These are phyloP conservation scores for Chlorella variabilis DNA, from an alignment of 163 green algal genomes.

Conservation along the genomic window DNA sequence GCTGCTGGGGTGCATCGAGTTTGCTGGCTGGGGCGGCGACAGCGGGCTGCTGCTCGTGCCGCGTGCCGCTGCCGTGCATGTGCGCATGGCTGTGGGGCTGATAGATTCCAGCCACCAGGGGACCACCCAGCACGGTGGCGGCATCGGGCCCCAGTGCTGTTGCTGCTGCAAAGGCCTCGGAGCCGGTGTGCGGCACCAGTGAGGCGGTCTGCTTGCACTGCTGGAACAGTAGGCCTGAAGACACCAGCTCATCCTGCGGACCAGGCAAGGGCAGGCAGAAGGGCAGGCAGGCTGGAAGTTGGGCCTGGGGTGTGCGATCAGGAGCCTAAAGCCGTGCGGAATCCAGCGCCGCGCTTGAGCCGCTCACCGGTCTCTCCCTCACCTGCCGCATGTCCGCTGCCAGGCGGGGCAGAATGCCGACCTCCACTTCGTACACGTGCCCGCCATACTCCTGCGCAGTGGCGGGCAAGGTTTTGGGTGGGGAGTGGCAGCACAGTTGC, in stretches of 20 bases:
- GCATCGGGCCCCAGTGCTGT: not conserved
- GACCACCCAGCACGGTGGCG: not conserved
- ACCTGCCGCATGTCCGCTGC: conserved; percentile 7
- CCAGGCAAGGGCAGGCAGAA: not conserved
- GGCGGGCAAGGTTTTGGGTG: no score
- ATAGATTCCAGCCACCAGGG: not conserved
- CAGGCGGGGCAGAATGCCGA: conserved; percentile 3
- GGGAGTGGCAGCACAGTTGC: no score
- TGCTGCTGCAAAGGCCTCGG: not conserved
- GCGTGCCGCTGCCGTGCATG: no score
- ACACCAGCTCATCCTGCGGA: conserved; percentile 19
- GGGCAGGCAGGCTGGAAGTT: not conserved
- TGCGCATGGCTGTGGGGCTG: not conserved
- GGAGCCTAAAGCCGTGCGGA: no score
- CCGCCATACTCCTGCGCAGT: not conserved
- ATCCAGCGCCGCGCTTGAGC: no score
- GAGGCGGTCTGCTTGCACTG: conserved; percentile 13
- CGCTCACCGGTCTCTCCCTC: no score
- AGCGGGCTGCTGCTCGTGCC: no score
- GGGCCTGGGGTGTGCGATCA: no score
- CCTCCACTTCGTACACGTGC: not conserved
- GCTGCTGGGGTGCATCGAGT: no score
- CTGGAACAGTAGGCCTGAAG: not conserved
- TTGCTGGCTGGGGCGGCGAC: no score
- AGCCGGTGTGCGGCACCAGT: not conserved